Conservation (phyloP, 305 asterid genomes). For the Andrographis paniculata region DNA sequence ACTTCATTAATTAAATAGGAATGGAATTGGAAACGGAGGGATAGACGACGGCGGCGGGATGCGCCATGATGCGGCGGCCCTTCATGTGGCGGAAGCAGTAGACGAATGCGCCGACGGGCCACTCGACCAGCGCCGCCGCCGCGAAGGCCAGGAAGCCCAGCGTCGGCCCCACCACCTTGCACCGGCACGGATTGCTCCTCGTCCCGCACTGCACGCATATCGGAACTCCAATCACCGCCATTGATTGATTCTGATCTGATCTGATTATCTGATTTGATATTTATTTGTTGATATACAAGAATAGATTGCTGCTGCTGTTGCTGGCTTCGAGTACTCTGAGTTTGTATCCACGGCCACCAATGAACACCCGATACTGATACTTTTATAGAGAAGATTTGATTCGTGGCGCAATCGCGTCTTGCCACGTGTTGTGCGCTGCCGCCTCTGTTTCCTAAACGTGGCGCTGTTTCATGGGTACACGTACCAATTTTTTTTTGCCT, state of each 20-base stretch:
- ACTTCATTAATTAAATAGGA: slow-evolving; percentile 34
- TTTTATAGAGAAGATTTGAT: no score
- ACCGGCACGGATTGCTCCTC: slow-evolving; percentile 52
- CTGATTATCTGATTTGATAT: no score
- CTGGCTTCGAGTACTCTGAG: no score
- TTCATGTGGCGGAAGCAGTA: slow-evolving; percentile 65
- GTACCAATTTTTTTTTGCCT: no score
- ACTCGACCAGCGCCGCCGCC: slow-evolving; percentile 67
- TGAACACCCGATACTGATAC: no score
- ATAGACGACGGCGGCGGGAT: slow-evolving; percentile 66
- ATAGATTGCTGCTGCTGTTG: no score
- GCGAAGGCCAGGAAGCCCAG: slow-evolving; percentile 70
- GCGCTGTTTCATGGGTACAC: no score
- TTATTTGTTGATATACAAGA: no score
- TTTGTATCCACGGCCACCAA: no score
- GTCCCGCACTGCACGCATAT: slow-evolving; percentile 61
- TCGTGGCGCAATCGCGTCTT: no score
- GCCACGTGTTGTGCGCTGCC: no score
- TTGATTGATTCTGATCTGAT: not conserved
- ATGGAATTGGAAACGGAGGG: slow-evolving; percentile 40
- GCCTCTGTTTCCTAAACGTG: no score
- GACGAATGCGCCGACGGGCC: slow-evolving; percentile 85
- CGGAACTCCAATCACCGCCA: slow-evolving; percentile 37
- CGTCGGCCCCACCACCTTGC: slow-evolving; percentile 88
- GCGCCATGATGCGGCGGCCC: slow-evolving; percentile 88